These are phyloP conservation scores for Neocatenulostroma microsporum DNA, from an alignment of 2,329 filamentous ascomycete genomes.

Conservation along the genomic window DNA sequence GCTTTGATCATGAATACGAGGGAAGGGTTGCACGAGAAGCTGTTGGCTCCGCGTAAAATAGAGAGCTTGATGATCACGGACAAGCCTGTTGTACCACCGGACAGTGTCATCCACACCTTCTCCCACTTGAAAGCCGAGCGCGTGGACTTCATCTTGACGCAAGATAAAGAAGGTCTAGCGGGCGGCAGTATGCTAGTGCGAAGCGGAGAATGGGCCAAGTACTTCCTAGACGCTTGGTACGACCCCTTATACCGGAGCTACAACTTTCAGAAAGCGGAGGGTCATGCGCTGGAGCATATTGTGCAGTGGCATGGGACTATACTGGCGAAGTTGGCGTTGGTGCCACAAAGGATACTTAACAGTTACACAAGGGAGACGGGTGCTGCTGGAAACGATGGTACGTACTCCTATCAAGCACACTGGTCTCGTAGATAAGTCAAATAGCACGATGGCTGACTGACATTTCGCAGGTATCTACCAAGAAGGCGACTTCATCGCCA, in stretches of 20 bases:
- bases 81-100: conserved; percentile 79
- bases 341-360: conserved; percentile 81
- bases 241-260: conserved; percentile 89
- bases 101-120: conserved; percentile 96
- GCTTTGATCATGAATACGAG: conserved; percentile 81
- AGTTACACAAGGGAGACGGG: conserved; percentile 55
- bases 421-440: too few relatives aligned
- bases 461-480: conserved; percentile 49
- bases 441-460: too few relatives aligned
- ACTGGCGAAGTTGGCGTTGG: conserved; percentile 75
- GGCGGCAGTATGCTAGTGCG: conserved; percentile 70
- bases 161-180: conserved; percentile 73
- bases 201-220: conserved; percentile 84
- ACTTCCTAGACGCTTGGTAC: conserved; percentile 91
- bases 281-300: conserved; percentile 67
- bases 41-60: conserved; percentile 60
- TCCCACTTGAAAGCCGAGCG: conserved; percentile 67
- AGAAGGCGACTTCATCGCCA: conserved; percentile 76
- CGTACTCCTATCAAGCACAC: too few relatives aligned
- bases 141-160: conserved; percentile 73
- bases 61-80: conserved; percentile 78
- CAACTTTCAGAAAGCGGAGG: conserved; percentile 93
- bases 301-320: conserved; percentile 88
- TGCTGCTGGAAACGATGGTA: conserved; percentile 20
- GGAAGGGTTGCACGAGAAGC: conserved; percentile 59